Conservation (phyloP, 139 green algal genomes). For the Zygnema circumcarinatum region DNA sequence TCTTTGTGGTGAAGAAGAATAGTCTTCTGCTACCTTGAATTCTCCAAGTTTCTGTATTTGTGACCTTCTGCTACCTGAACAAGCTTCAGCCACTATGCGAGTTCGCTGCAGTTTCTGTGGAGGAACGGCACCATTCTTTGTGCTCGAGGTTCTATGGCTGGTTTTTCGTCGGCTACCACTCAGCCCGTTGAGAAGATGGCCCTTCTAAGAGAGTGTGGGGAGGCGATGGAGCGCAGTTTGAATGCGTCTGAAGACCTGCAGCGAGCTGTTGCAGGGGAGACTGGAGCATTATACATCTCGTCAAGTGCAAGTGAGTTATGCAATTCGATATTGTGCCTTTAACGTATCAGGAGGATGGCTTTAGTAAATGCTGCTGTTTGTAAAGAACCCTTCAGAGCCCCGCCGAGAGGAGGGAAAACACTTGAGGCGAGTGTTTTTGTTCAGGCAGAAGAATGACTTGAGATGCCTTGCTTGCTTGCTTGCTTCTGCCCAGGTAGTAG, state of each 20-base stretch:
- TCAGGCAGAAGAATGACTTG: too few species aligned
- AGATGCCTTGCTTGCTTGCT: too few species aligned
- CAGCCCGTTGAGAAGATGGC: background rate
- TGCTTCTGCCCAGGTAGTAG: too few species aligned
- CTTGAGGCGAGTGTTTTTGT: too few species aligned
- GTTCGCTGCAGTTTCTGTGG: constrained; percentile 4
- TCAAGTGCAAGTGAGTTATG: background rate
- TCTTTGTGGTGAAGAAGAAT: background rate
- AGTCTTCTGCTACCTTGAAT: background rate
- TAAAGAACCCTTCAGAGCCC: too few species aligned
- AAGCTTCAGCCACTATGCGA: background rate
- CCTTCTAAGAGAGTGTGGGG: background rate
- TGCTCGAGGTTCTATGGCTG: background rate
- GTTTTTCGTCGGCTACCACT: background rate
- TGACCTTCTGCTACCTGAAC: background rate
- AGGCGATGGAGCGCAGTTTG: background rate
- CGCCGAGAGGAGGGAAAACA: too few species aligned
- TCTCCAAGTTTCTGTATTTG: background rate
- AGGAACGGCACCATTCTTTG: background rate
- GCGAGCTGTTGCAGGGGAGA: background rate
- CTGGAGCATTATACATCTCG: background rate
- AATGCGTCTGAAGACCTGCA: background rate
- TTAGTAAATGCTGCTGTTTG: too few species aligned
- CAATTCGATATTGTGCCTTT: too few species aligned
- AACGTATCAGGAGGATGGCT: too few species aligned